Evolutionary conservation across 306 rosid genomes (phyloP), one percentile per base, ranked within the genome.

Genomic region (Cicer pinnatifidum): DNA sequence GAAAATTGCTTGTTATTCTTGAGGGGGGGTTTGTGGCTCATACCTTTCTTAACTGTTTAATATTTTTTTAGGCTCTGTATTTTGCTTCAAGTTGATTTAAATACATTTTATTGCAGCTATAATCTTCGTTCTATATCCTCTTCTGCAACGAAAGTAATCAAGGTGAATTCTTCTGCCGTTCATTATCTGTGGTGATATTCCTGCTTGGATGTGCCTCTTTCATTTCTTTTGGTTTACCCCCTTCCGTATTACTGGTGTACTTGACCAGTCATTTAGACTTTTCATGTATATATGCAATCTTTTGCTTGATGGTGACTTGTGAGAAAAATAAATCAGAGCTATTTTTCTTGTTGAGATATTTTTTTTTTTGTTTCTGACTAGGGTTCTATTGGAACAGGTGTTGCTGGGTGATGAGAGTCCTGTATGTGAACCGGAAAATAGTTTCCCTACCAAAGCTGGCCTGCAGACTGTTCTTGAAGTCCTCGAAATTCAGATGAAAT

Each of bases 61-160:
- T 67, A 68, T 71, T 69, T 13, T 72, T 48, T 44, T 35, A 46
- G 35, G 12, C 63, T 83, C 12, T 63, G 35, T 54, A 52, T 79
- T 71, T 20, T 39, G 2, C 75, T 73, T 66, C 6, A 23, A 47
- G 69, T 53, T 81, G 79, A 86, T 68, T 59, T 75, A 48, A 44
- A 67, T 71, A 11, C 63, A 47, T 80, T 73, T 78, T 35, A 8
- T 78, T 82, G 88, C 97, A 94, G 99, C 77, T 94, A 94, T 79
- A 94, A 94, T 88, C 96, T 94, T 16, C 99, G 99, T 61, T 89
- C 99, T 54, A 90, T 94, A 79, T 94, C 99, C 3, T 86, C 96
- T 50, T 94, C 99, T 7, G 96, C 99, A 43, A 87, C 97, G 73
- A 85, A 89, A 46, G 99, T 94, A 67, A 84, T 88, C 61, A 90